Evolutionary conservation across 805 yeast genomes (phyloP), one percentile per base, ranked within the genome.

Genomic region (Ogataea glucozyma): DNA sequence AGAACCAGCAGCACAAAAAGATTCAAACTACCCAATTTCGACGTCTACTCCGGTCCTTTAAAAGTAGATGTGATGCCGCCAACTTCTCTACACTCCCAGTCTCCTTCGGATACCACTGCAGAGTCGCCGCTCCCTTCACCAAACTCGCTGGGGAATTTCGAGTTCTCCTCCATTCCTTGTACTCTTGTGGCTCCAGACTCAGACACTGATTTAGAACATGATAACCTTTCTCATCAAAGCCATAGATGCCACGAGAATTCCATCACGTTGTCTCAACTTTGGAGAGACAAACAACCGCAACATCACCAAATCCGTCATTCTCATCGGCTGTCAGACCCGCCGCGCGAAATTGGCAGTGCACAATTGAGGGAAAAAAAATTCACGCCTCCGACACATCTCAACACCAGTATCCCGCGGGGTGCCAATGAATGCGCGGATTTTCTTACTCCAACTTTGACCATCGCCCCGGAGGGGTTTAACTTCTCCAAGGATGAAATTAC

Each of bases 101-200:
- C 51, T 2, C 51, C 48, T 5, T 36, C 49, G 13, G 43, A 41
- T 4, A 19, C 36, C 17, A 39, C 48, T 16, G 35, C 48, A 9
- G 44, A 39, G 33, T 45, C 52, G 3, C 52, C 49, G 10, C 40
- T 48, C 10, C 41, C 40, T 16, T 44, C 52, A 6, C 52, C 52
- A 26, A 35, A 32, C 17, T 44, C 48, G 9, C 26, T 38, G 8
- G 42, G 40, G 8, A 16, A 37, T 19, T 31, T 24, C 17, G 38
- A 38, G 21, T 24, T 33, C 22, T 23, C 40, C 4, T 16, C 33
- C 6, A 26, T 21, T 21, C 33, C 43, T 2, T 32, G 38, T 5
- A 10, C 19, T 4, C 35, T 18, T 8, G 12, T 17, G 14, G 24
- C 20, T 12, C 24, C 31, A 12, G 36, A 21, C 24, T 31, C 26